Base-by-base conservation (phyloP, 768 basidiomycete genomes). In the Amanita fuliginea region DNA sequence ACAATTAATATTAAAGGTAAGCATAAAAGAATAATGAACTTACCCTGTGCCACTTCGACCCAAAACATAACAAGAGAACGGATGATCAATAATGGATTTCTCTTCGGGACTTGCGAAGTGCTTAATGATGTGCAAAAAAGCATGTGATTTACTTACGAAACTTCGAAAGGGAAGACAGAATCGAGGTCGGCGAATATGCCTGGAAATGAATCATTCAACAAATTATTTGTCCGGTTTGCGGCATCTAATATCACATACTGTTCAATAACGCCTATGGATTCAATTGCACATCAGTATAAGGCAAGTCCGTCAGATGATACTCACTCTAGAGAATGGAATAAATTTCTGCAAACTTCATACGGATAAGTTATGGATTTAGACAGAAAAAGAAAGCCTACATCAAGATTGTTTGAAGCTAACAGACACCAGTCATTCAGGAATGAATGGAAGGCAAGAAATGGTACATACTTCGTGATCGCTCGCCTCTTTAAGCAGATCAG, bases 31-130 rank as follows among this genome's bases (percentile, higher is more conserved):
- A 6, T 42, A 49, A 42, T 3, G 0, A 48, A 56, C 70, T 10
- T 55, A 83, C 84, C 84, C 85, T 0, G 85, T 86, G 2, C 85
- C 85, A 56, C 83, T 85, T 21, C 85, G 68, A 0, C 84, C 82
- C 7, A 83, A 59, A 26, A 85, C 80, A 58, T 78, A 83, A 53
- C 78, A 83, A 0, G 82, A 82, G 4, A 71, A 64, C 0, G 65
- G 64, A 54, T 83, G 74, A 39, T 83, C 74, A 14, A 83, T 73
- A 10, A 85, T 80, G 53, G 63, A 66, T 55, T 71, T 70, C 56
- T 84, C 79, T 41, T 71, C 64, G 0, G 72, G 60, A 6, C 73
- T 73, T 48, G n/a, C 2, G 13, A 34, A 32, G 34, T 14, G 14
- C 21, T 46, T 0, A 36, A 16, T 32, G 32, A 44, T 39, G 24